Evolutionary conservation across 345 rosid species (phyloP), one percentile per base, ranked within the genome.

Genomic region (Dipteronia dyeriana): DNA sequence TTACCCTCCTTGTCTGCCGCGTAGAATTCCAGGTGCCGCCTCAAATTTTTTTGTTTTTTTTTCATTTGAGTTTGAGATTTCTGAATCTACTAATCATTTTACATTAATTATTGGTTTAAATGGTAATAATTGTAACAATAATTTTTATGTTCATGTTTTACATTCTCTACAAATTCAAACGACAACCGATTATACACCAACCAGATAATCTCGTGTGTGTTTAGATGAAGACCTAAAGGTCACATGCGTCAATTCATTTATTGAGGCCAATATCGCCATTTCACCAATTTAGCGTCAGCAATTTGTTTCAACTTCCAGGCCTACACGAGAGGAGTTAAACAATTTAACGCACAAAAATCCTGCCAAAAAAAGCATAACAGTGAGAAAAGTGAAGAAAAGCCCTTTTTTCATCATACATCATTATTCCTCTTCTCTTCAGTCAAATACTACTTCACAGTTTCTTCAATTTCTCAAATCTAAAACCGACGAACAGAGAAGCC

Each of bases 161-260:
- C 10, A 9, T 45, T 45, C 13, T 8, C 45, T 41, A 41, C 9
- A 41, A 41, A 41, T 9, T 41, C 45, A 41, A 41, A 41, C 8
- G 45, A 41, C 10, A 8, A 11, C 45, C 45, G 10, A 41, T n/a
- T n/a, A n/a, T 41, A 8, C 9, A 8, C 9, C 10, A 5, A 41
- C 1, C 10, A 8, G 2, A 41, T 41, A 41, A 34, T 34, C 38
- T 34, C 10, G 45, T 51, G 1, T 0, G 54, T 22, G 16, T 59
- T 72, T 22, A 23, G 26, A 41, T 25, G 68, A 9, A 61, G 47
- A 4, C 11, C 25, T 0, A 34, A 34, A 57, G 69, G 60, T 9
- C 26, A 62, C 69, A 74, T 74, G 69, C 76, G 68, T 74, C 76
- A 26, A 43, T 26, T 74, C 25, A 10, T 2, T 9, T 9, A 17